Evolutionary conservation across 441 rosid species (phyloP), one percentile per base, ranked within the genome.

Genomic region (Populus hybrid): DNA sequence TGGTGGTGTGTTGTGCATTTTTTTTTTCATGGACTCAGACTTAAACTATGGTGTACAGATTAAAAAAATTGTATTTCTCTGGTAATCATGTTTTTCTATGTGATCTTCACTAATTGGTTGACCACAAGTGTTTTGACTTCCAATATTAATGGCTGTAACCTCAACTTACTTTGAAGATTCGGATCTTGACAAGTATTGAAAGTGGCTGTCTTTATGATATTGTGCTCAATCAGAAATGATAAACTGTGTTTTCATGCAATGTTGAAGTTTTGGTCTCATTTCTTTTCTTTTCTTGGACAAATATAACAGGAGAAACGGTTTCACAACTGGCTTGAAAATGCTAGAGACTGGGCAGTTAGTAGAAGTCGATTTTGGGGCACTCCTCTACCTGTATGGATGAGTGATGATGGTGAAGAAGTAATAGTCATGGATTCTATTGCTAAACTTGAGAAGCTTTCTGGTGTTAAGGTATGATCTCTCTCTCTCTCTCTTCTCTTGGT

Each of bases 281-380:
- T 5, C 24, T n/a, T 36, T 14, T 69, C 1, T 72, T 6, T 46
- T 64, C 12, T 59, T 59, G 63, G 8, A 57, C 23, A 57, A 57
- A 57, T 57, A 23, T 46, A 50, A 24, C 89, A 97, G 99, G 99
- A 95, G 50, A 97, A 97, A 80, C 93, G 99, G 67, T 97, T 97
- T 83, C 99, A 97, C 82, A 97, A 97, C 85, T 97, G 99, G 99
- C 90, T 97, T 70, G 99, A 97, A 83, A 95, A 95, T 89, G 99
- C 98, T 67, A 86, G 97, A 83, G 99, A 95, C 85, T 97, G 99
- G 99, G 99, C 99, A 35, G 82, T 97, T 50, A 97, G 99, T 85
- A 86, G 99, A 82, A 97, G 97, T 87, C 86, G 99, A 79, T 97
- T 95, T 84, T 97, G 98, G 99, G 99, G 99, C 54, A 95, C 99